Percentiles rank a stretch among this genome's conserved stretches.
phyloP scores from a whole-genome alignment of 352 stramenopile genomes.

The Globisporangium nunn region DNA sequence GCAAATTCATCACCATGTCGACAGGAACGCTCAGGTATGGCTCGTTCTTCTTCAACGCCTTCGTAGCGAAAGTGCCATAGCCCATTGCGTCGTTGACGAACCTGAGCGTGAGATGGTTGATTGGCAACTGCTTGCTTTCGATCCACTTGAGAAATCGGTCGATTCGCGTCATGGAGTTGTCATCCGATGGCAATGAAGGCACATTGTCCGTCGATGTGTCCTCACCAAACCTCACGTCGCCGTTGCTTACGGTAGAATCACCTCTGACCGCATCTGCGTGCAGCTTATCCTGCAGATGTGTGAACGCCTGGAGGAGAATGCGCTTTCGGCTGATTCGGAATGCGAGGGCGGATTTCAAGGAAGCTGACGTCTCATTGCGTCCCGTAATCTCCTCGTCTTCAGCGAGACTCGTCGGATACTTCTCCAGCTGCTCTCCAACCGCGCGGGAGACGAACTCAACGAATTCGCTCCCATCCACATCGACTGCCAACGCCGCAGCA shows the following conservation, averaged over 20 bases:
- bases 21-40: conserved; percentile 79
- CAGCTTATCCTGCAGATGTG: conserved; percentile 9
- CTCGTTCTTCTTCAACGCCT: conserved; percentile 41
- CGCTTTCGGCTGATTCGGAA: conserved; percentile 53
- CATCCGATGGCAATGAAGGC: not conserved
- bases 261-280: not conserved
- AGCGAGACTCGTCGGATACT: conserved; percentile 32
- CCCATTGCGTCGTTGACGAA: conserved; percentile 46
- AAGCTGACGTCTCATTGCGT: not conserved
- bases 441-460: conserved; percentile 9
- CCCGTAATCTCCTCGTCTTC: conserved; percentile 21
- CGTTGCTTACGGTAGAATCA: too few relatives aligned
- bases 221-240: too few relatives aligned
- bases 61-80: conserved; percentile 59
- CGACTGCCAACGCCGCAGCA: not conserved
- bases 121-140: conserved; percentile 17
- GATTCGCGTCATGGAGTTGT: conserved; percentile 12
- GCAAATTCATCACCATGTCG: conserved; percentile 56
- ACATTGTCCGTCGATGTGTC: not conserved
- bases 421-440: conserved; percentile 14
- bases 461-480: conserved; percentile 4
- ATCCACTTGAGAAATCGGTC: conserved; percentile 46
- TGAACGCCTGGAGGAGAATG: conserved; percentile 27
- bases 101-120: conserved; percentile 50
- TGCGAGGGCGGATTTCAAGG: conserved; percentile 17